Base-by-base conservation (phyloP, 106 monocot genomes). In the Phalaenopsis aphrodite region DNA sequence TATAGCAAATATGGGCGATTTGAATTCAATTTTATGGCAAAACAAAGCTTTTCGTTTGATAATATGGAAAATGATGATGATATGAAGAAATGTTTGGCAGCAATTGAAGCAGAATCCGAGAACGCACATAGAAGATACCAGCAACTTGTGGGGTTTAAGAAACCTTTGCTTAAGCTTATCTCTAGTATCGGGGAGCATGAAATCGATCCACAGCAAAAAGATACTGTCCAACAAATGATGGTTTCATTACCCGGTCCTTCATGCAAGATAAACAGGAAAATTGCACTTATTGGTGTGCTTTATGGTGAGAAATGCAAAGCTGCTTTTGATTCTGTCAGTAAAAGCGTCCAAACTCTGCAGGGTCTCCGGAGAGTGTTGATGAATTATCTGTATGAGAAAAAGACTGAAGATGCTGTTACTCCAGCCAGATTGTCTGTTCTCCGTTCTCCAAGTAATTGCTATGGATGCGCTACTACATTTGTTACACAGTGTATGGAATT, bases 1-100 rank as follows among this genome's bases (percentile, higher is more conserved):
- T 99, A 95, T 84, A 99, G 99, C 87, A 99, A 99, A 71, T 99
- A 95, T 90, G 99, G 99, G 14, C 99, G 99, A 79, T 99, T 95
- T 91, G 99, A 99, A 78, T 99, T 99, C 75, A 88, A 95, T 81
- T 99, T 99, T 77, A 93, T 95, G 95, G 99, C 95, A 79, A 99
- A 89, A 64, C 99, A 95, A 57, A 99, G 99, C 77, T 99, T 99
- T 75, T 80, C 84, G 49, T 99, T 95, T 88, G 99, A 99, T 84
- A 88, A 82, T 72, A 95, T 99, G 89, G 99, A 95, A 84, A 99
- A 93, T 84, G 99, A 99, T 75, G 99, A 99, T 11, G 99, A 99
- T 78, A 95, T 99, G 99, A 99, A 86, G 82, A 99, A 95, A 88
- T 95, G 95, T 36, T 86, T 99, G 78, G 83, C 87, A 55, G 93